Percentiles rank a stretch among this genome's conserved stretches.
Evolutionary conservation across 2,329 filamentous ascomycete genomes (phyloP).

Genomic region (Sporothrix mexicana): DNA sequence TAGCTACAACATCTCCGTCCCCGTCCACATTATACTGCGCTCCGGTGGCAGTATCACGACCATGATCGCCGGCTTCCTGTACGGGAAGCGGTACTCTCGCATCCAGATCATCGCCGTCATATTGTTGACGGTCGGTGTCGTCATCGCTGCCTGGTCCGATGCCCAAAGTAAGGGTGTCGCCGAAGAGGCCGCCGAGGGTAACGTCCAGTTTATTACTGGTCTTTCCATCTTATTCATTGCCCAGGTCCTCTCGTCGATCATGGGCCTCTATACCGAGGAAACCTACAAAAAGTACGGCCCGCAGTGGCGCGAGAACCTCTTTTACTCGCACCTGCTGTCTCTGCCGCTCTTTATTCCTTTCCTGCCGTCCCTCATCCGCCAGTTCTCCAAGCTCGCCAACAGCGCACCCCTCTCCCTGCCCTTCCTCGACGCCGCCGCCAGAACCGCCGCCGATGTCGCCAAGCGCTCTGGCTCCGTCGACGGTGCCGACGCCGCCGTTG

Average conservation of each 20-base stretch:
- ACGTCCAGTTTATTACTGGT: slow-evolving; percentile 65
- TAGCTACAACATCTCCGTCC: slow-evolving; percentile 94
- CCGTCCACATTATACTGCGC: slow-evolving; percentile 93
- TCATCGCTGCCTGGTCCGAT: slow-evolving; percentile 88
- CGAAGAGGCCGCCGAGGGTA: slow-evolving; percentile 41
- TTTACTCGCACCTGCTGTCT: slow-evolving; percentile 81
- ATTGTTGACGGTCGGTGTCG: slow-evolving; percentile 83
- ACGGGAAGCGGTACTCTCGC: slow-evolving; percentile 81
- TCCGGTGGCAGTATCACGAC: slow-evolving; percentile 96
- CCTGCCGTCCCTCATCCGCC: slow-evolving; percentile 65
- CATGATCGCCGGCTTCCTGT: slow-evolving; percentile 86
- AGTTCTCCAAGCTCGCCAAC: slow-evolving; percentile 66
- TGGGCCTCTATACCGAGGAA: slow-evolving; percentile 93
- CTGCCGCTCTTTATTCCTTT: slow-evolving; percentile 79
- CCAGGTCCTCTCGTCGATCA: slow-evolving; percentile 87
- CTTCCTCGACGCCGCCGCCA: slow-evolving; percentile 36
- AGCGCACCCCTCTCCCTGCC: slow-evolving; percentile 66
- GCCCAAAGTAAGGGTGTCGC: slow-evolving; percentile 74
- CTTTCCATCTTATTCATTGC: slow-evolving; percentile 84
- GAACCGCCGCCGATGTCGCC: neutral
- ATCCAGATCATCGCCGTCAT: slow-evolving; percentile 82
- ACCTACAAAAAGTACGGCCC: slow-evolving; percentile 85
- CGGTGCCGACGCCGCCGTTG: slow-evolving; percentile 40
- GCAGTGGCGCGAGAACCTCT: slow-evolving; percentile 94
- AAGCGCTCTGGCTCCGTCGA: neutral